A percentile compares a stretch with the other conserved stretches of the same genome.
These are phyloP conservation scores for Fusarium sp. DNA, from an alignment of 2,329 filamentous ascomycete species.

Conservation along the genomic window DNA sequence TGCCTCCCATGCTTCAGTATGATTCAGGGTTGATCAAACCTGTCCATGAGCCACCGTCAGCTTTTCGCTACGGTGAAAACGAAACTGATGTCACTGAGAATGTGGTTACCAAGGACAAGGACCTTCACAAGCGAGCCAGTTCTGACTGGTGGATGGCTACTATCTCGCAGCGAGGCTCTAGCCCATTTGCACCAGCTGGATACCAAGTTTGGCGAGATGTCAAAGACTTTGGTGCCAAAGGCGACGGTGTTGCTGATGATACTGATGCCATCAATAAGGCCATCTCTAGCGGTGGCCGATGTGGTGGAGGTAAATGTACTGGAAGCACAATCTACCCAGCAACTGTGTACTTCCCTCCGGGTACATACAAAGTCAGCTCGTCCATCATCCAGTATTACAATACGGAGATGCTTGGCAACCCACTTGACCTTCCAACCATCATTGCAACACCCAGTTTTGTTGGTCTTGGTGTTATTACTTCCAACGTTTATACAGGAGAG, in stretches of 20 bases:
- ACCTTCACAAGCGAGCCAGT: neutral
- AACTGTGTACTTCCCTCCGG: conserved; percentile 50
- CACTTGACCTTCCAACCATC: conserved; percentile 58
- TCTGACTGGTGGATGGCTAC: neutral
- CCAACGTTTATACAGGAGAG: neutral
- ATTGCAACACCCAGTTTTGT: conserved; percentile 64
- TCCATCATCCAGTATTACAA: conserved; percentile 73
- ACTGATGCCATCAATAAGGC: conserved; percentile 65
- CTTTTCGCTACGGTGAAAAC: neutral
- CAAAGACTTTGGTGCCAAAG: conserved; percentile 53
- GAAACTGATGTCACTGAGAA: neutral
- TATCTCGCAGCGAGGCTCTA: neutral
- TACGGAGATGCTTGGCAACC: conserved; percentile 44
- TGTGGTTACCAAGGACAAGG: neutral
- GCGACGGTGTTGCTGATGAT: conserved; percentile 56
- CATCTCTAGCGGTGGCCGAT: conserved; percentile 54
- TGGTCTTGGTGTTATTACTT: conserved; percentile 65
- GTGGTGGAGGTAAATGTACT: conserved; percentile 36
- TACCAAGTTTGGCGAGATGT: conserved; percentile 50
- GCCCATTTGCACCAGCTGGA: neutral
- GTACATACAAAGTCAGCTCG: conserved; percentile 67
- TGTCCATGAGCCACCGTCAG: neutral
- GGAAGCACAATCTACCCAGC: conserved; percentile 49
- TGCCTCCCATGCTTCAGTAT: neutral
- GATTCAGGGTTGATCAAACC: neutral